Evolutionary conservation across 2,329 filamentous ascomycete genomes (phyloP), one percentile per base, ranked within the genome.

Genomic region (Emergomyces orientalis): DNA sequence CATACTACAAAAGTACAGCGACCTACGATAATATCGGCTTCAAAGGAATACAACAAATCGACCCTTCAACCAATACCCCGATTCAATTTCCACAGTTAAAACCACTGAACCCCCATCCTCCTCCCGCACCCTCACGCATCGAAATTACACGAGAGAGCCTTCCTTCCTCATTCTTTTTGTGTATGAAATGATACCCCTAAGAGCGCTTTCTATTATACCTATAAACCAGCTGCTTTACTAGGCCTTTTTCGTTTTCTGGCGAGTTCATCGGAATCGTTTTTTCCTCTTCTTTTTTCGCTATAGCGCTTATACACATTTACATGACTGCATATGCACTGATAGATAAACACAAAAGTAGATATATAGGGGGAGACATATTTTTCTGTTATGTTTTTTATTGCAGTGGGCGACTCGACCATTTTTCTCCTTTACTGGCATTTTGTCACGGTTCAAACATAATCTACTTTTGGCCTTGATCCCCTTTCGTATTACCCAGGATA

Each of bases 141-240:
- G 56, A 59, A 32, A 47, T 47, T 7, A 22, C 34, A 59, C 39
- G 3, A 47, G 41, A 22, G 13, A 34, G 17, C 39, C 13, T 14
- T 30, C 5, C 11, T 8, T 59, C 25, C 14, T 47, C 41, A 59
- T 45, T 32, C 19, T n/a, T 59, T 57, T 32, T 27, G 6, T 45
- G 17, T 45, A 59, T 59, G 56, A 59, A 59, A 41, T 22, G 41
- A 59, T 59, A 59, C 56, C 56, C 56, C 17, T n/a, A 59, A n/a
- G 7, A 32, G 30, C 27, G 37, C 30, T 3, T 45, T 59, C 30
- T 14, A 19, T 32, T 59, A 17, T 32, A 19, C n/a, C 14, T 59
- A 27, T 22, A 41, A 11, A 25, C 34, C 19, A 43, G 39, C 37
- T 43, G 25, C 14, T 58, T 43, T 43, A 27, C 37, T 45, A 45